Base-by-base conservation (phyloP, 2,329 filamentous ascomycete species). In the Colletotrichum sidae region DNA sequence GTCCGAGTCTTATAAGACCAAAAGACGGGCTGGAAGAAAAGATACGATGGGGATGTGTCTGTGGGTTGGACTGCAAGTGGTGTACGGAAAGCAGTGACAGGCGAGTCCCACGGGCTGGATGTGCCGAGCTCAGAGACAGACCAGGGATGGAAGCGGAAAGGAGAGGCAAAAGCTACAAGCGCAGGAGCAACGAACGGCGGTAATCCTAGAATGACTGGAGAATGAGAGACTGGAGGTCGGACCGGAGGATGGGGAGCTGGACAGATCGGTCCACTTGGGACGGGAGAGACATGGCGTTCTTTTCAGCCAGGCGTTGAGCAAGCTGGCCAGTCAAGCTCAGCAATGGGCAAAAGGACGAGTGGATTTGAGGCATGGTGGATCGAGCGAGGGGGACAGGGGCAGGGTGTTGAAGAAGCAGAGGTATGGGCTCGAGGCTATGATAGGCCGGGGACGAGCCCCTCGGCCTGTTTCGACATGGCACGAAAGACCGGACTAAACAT, bases 321-420 rank as follows among this genome's bases (percentile, higher is more conserved):
- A 63, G 35, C 54, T 39, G 57, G 55, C 76, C 76, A 79, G 72
- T 78, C 68, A 72, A 71, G 70, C 71, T 71, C 71, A 72, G 76
- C 73, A 74, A 75, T 75, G 65, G 60, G 71, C 72, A 72, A 75
- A 68, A 71, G 68, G 67, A 70, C 71, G 70, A 70, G 71, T 69
- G 66, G 73, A 76, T 80, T 79, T 75, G 78, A 79, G 70, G 78
- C 76, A 76, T 73, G 69, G 72, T 73, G 74, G 77, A 75, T 75
- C 71, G 70, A 64, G 68, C 70, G 69, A 74, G 72, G 72, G 72
- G 69, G 65, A 68, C 70, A 71, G 71, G 70, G 72, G 69, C 68
- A 52, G 64, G 67, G 49, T 55, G 67, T 54, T 60, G 58, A 62
- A 67, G 55, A 68, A 65, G 68, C 65, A 60, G 46, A 61, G 57